A percentile compares a stretch with the other conserved stretches of the same genome.
Conservation (phyloP, 2,329 filamentous ascomycete species). For the Aspergillus candidus region DNA sequence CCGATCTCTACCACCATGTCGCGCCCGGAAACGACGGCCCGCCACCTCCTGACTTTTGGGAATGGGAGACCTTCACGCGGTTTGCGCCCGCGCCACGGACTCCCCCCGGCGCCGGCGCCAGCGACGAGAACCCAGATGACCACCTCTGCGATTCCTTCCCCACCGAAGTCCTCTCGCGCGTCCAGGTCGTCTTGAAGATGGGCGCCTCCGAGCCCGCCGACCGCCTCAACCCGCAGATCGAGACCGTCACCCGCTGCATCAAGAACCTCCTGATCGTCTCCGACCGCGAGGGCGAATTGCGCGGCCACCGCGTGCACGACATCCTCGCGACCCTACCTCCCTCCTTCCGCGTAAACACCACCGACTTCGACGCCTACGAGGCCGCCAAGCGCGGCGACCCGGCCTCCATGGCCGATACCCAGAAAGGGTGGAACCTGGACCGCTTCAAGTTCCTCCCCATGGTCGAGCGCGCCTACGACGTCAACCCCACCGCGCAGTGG, state of each 20-base stretch:
- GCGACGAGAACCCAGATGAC: neutral
- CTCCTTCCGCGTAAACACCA: conserved; percentile 30
- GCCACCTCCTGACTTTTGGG: conserved; percentile 13
- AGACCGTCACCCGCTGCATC: conserved; percentile 50
- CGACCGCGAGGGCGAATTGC: conserved; percentile 44
- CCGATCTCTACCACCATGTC: conserved; percentile 5
- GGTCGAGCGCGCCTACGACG: conserved; percentile 46
- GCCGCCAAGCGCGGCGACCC: conserved; percentile 33
- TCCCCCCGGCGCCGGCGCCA: neutral
- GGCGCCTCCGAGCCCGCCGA: conserved; percentile 41
- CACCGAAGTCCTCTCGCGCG: conserved; percentile 33
- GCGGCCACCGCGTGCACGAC: conserved; percentile 42
- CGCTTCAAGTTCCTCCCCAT: conserved; percentile 55
- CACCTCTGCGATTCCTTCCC: conserved; percentile 24
- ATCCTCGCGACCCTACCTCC: conserved; percentile 44
- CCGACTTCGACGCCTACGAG: conserved; percentile 39
- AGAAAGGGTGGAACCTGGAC: conserved; percentile 48
- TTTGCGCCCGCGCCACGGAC: conserved; percentile 5
- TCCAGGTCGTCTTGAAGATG: conserved; percentile 47
- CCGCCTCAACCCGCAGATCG: conserved; percentile 44
- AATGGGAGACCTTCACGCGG: conserved; percentile 17
- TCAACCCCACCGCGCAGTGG: conserved; percentile 47
- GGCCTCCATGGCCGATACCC: conserved; percentile 25
- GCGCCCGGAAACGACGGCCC: neutral
- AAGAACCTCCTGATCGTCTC: conserved; percentile 45